These are phyloP conservation scores for Blastobotrys chiropterorum DNA, from an alignment of 805 yeast species.

Conservation along the genomic window DNA sequence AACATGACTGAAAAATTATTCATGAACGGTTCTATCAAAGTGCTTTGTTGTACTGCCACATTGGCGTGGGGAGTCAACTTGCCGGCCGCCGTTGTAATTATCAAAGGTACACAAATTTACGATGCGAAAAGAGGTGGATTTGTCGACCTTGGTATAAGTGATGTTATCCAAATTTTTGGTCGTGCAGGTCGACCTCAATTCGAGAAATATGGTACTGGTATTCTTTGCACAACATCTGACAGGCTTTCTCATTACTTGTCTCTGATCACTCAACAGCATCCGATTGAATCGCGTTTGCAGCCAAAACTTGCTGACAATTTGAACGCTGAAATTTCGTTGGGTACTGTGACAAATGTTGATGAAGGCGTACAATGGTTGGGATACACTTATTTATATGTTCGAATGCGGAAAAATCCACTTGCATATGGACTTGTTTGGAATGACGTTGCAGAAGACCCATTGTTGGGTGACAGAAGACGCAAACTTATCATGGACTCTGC, in stretches of 20 bases:
- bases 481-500: constrained; percentile 78
- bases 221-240: constrained; percentile 77
- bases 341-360: constrained; percentile 88
- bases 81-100: constrained; percentile 96
- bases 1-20: constrained; percentile 86
- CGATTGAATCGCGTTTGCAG: constrained; percentile 81
- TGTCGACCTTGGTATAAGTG: constrained; percentile 89
- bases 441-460: constrained; percentile 77
- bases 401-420: constrained; percentile 93
- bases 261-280: constrained; percentile 86
- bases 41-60: constrained; percentile 92
- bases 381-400: constrained; percentile 85
- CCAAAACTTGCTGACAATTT: constrained; percentile 81
- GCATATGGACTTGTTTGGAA: constrained; percentile 88
- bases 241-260: constrained; percentile 83
- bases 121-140: constrained; percentile 94
- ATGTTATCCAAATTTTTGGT: constrained; percentile 96
- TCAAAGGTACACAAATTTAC: constrained; percentile 94
- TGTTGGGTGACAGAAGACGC: constrained; percentile 64
- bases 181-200: constrained; percentile 99
- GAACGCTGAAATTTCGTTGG: constrained; percentile 93
- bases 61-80: constrained; percentile 99
- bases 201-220: constrained; percentile 88
- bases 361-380: constrained; percentile 99
- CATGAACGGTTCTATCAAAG: constrained; percentile 76